A percentile compares a stretch with the other conserved stretches of the same genome.
Evolutionary conservation across 139 green algal species (phyloP).

Genomic region (Trebouxia sp.): DNA sequence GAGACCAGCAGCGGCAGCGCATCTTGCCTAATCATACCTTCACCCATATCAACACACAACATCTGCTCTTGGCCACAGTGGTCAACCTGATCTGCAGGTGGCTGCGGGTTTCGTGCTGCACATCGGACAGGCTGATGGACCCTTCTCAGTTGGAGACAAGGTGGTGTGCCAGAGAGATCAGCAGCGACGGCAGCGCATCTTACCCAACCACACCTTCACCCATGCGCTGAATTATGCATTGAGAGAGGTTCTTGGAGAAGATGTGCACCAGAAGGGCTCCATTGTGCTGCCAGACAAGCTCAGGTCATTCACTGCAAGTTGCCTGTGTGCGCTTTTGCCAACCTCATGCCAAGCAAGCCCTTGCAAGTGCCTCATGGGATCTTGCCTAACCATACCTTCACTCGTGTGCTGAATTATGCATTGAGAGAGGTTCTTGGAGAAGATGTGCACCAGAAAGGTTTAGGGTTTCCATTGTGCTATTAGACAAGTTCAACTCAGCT

Average conservation of each 20-base stretch:
- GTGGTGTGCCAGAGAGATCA: conserved; percentile 81
- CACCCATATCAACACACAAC: too few relatives aligned
- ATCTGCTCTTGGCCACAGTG: too few relatives aligned
- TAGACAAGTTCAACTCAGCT: conserved; percentile 77
- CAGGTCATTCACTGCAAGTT: conserved; percentile 18
- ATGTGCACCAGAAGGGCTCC: conserved; percentile 97
- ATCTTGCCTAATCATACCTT: conserved; percentile 97
- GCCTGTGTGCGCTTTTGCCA: too few relatives aligned
- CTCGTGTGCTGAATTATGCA: conserved; percentile 96
- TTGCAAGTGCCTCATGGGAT: too few relatives aligned
- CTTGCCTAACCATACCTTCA: conserved; percentile 97
- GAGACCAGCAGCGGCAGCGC: conserved; percentile 80
- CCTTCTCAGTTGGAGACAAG: conserved; percentile 63
- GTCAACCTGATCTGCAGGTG: conserved; percentile 43
- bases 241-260: conserved; percentile 76
- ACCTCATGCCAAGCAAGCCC: too few relatives aligned
- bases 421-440: conserved; percentile 83
- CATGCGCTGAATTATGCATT: conserved; percentile 97
- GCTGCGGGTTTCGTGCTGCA: conserved; percentile 98
- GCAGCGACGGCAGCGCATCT: conserved; percentile 73
- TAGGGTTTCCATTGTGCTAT: conserved; percentile 91
- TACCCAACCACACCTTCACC: conserved; percentile 98
- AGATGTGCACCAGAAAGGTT: conserved; percentile 96
- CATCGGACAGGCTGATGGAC: conserved; percentile 45
- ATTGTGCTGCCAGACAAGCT: conserved; percentile 91